Evolutionary conservation across 2,329 filamentous ascomycete species (phyloP).

Genomic region (Clathrospora elynae): DNA sequence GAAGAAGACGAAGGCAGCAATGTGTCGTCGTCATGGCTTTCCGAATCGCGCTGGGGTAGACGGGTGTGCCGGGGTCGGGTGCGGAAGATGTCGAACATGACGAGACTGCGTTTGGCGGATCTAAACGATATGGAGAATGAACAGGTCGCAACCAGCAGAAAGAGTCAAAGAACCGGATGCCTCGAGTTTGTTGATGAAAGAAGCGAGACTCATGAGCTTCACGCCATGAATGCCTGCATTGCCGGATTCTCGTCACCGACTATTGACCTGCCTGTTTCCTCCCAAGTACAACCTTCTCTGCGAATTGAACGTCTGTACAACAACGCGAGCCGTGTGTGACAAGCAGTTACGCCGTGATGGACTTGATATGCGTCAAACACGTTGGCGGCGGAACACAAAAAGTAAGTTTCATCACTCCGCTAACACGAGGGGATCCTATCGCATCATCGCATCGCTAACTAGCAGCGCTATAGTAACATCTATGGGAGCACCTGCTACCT

Average conservation of each 20-base stretch:
- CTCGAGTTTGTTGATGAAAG: too few relatives aligned
- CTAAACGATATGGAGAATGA: background rate
- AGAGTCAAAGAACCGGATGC: background rate
- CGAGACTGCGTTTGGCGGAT: background rate
- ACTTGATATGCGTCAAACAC: slow-evolving; percentile 12
- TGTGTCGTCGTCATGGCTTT: slow-evolving; percentile 19
- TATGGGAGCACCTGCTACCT: background rate
- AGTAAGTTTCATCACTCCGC: background rate
- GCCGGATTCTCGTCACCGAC: background rate
- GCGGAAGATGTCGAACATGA: slow-evolving; percentile 18
- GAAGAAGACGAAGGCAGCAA: slow-evolving; percentile 16
- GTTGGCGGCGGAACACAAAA: slow-evolving; percentile 10
- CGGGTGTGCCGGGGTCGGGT: slow-evolving; percentile 12
- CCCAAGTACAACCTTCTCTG: background rate
- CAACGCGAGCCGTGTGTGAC: slow-evolving; percentile 5
- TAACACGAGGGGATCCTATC: background rate
- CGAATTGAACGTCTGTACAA: slow-evolving; percentile 4
- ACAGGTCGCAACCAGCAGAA: background rate
- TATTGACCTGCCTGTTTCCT: background rate
- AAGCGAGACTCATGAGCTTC: background rate
- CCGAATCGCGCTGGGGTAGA: slow-evolving; percentile 14
- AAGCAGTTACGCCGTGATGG: slow-evolving; percentile 1
- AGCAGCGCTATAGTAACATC: background rate
- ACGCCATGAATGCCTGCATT: background rate
- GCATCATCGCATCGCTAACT: background rate